phyloP scores from a whole-genome alignment of 225 moss, liverwort and hornwort genomes.

The Sphagnum tenellum region DNA sequence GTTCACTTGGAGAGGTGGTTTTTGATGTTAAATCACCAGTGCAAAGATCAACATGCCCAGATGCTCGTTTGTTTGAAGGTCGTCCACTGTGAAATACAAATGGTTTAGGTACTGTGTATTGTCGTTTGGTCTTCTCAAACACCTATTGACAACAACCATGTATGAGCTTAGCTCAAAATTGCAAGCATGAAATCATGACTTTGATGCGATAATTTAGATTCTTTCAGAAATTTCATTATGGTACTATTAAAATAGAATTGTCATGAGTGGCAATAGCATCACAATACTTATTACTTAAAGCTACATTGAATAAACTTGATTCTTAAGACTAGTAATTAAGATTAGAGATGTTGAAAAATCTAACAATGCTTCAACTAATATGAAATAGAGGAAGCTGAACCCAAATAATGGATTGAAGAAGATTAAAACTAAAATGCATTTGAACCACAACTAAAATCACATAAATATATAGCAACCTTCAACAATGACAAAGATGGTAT shows the following conservation, averaged over 20 bases:
- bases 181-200: background rate
- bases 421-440: too few species aligned
- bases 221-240: background rate
- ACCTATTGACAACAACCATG: slow-evolving; percentile 21
- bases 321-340: too few species aligned
- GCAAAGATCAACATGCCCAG: slow-evolving; percentile 4
- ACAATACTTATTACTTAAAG: background rate
- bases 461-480: too few species aligned
- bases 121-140: slow-evolving; percentile 55
- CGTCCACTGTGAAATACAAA: slow-evolving; percentile 28
- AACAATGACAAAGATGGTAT: too few species aligned
- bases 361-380: too few species aligned
- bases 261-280: background rate
- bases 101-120: slow-evolving; percentile 76
- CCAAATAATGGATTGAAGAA: too few species aligned
- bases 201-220: background rate
- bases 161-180: background rate
- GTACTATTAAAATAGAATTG: too few species aligned
- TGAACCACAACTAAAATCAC: too few species aligned
- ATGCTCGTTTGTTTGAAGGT: slow-evolving; percentile 10
- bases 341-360: too few species aligned
- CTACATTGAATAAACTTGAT: too few species aligned
- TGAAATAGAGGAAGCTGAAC: too few species aligned
- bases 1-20: slow-evolving; percentile 10
- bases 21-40: slow-evolving; percentile 1